Evolutionary conservation across 352 stramenopile genomes (phyloP).

Genomic region (Phytophthora sp.): DNA sequence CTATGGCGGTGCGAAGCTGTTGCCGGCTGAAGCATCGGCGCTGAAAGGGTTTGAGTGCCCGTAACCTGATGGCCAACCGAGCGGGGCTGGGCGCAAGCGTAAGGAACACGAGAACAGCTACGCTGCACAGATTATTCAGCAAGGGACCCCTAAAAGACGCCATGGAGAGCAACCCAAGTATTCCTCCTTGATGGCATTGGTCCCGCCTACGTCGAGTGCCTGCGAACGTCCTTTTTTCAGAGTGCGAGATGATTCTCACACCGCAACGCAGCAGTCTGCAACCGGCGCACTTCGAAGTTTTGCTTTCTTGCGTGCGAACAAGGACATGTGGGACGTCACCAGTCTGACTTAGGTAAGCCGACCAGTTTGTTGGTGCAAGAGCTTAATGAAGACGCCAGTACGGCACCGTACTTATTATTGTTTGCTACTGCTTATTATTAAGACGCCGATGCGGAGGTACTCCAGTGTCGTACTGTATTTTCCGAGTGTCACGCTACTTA

Average conservation of each 20-base stretch:
- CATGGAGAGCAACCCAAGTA: not conserved
- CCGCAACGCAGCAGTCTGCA: not conserved
- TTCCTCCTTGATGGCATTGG: not conserved
- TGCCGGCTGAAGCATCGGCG: not conserved
- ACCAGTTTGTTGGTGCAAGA: no score
- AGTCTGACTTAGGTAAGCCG: no score
- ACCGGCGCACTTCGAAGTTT: no score
- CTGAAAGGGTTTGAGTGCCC: not conserved
- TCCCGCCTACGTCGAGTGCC: not conserved
- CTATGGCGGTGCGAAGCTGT: not conserved
- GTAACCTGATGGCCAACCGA: no score
- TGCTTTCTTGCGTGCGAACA: not conserved
- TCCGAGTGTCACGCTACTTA: no score
- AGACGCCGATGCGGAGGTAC: not conserved
- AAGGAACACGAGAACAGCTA: not conserved
- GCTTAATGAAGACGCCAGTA: no score
- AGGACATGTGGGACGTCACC: not conserved
- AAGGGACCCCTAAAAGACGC: not conserved
- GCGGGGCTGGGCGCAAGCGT: not conserved
- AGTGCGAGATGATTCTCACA: not conserved
- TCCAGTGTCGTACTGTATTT: not conserved
- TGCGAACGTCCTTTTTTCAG: not conserved
- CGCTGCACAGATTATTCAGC: not conserved
- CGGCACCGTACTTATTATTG: not conserved
- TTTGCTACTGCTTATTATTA: not conserved